Evolutionary conservation across 352 stramenopile genomes (phyloP), one percentile per base, ranked within the genome.

Genomic region (Phytophthora megakarya): DNA sequence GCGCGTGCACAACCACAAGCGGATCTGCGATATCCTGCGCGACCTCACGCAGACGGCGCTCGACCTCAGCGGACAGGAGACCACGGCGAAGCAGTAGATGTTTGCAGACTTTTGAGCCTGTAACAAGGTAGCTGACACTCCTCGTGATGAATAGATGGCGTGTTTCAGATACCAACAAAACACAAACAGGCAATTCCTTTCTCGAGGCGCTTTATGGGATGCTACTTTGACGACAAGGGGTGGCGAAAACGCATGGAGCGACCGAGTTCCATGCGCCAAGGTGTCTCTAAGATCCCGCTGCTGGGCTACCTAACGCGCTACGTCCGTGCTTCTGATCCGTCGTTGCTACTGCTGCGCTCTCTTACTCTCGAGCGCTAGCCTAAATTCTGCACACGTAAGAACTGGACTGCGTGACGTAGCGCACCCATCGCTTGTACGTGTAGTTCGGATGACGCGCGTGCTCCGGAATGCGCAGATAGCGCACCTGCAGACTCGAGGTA

Each of bases 371-470:
- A 46, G 33, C 35, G 35, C 43, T 32, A 54, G 5, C 11, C 51
- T 97, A 98, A 75, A 98, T 92, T 62, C 97, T 83, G 79, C 95
- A 98, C 54, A 99, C 95, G 87, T 99, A 99, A 37, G 93, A 98
- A 74, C 83, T 98, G 61, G 92, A 98, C 81, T 99, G 96, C 60
- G 98, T 99, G 44, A 99, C 97, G 80, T 99, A 99, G 67, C 97
- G 90, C 47, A 99, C 97, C 97, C 97, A 99, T 75, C 97, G 89
- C 81, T 99, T 98, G 55, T 98, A 98, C 65, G 96, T 98, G 83
- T 99, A 99, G 70, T 96, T 98, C 49, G 96, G 97, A 74, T 98
- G 82, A 52, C 84, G 84, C 51, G 83, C 95, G 70, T 97, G 89
- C 63, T 99, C 97, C 2, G 95, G 95, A 72, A 99, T 99, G 68